phyloP scores from a whole-genome alignment of 306 rosid species.

The Cucurbita pepo region DNA sequence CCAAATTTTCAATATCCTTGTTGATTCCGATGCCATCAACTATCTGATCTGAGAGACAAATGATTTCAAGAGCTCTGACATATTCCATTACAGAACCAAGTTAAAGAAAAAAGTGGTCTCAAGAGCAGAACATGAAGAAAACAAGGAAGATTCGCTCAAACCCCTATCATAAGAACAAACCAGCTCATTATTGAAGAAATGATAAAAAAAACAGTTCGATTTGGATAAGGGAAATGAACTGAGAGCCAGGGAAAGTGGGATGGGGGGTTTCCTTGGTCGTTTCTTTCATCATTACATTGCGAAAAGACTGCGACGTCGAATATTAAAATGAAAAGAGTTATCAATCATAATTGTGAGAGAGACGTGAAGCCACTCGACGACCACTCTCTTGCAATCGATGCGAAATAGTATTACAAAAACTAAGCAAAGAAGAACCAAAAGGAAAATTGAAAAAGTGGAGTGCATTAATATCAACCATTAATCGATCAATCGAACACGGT shows the following conservation, averaged over 20 bases:
- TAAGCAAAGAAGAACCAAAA: background rate
- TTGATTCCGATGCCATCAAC: background rate
- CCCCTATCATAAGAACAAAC: background rate
- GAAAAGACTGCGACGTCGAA: background rate
- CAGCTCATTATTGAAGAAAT: background rate
- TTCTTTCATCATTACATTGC: background rate
- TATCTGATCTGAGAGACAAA: background rate
- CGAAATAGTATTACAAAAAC: background rate
- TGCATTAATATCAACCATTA: background rate
- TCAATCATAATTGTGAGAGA: background rate
- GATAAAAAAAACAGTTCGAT: background rate
- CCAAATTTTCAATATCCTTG: background rate
- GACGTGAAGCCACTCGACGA: background rate
- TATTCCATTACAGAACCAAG: background rate
- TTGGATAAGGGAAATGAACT: background rate
- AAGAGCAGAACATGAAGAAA: slow-evolving; percentile 1
- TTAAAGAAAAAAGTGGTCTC: background rate
- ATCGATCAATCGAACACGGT: background rate
- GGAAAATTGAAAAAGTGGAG: background rate
- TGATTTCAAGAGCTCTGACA: background rate
- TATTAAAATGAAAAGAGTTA: background rate
- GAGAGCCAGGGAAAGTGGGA: background rate
- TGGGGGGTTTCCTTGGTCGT: background rate
- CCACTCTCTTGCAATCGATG: background rate
- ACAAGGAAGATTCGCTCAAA: slow-evolving; percentile 1